Evolutionary conservation across 257 asterid genomes (phyloP).

Genomic region (Capsicum chinense): DNA sequence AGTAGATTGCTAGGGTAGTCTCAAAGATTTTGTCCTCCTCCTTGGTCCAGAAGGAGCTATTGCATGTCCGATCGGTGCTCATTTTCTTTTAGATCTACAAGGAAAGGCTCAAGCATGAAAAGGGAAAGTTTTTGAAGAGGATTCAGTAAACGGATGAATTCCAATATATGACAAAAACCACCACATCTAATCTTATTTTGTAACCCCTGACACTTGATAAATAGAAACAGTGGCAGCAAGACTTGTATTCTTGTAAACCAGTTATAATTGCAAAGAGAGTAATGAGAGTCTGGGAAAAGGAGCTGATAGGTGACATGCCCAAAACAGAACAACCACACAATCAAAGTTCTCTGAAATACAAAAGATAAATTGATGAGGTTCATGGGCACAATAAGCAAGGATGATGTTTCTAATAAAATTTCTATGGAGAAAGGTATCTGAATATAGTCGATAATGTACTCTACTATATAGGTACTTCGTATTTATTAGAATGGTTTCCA

Average conservation of each 20-base stretch:
- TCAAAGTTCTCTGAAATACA: not conserved
- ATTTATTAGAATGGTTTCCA: not conserved
- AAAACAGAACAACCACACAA: slow-evolving; percentile 23
- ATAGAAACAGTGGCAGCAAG: slow-evolving; percentile 19
- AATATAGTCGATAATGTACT: not conserved
- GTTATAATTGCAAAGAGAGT: slow-evolving; percentile 25
- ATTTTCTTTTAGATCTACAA: slow-evolving; percentile 34
- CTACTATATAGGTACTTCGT: not conserved
- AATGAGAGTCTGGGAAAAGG: slow-evolving; percentile 9
- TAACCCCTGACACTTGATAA: slow-evolving; percentile 31
- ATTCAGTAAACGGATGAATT: slow-evolving; percentile 27
- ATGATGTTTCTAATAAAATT: not conserved
- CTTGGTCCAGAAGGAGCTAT: slow-evolving; percentile 40
- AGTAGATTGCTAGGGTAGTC: slow-evolving; percentile 41
- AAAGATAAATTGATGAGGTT: slow-evolving; percentile 3
- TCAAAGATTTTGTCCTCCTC: slow-evolving; percentile 57
- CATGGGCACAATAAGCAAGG: not conserved
- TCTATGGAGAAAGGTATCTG: not conserved
- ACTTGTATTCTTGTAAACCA: not conserved
- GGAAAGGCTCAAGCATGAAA: slow-evolving; percentile 33
- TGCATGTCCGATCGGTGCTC: slow-evolving; percentile 41
- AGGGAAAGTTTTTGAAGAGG: slow-evolving; percentile 34
- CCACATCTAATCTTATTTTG: slow-evolving; percentile 5
- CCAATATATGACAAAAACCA: slow-evolving; percentile 9
- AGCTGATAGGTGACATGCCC: slow-evolving; percentile 21